Evolutionary conservation across 2,329 filamentous ascomycete species (phyloP), one percentile per base, ranked within the genome.

Genomic region (Claviceps sp.): DNA sequence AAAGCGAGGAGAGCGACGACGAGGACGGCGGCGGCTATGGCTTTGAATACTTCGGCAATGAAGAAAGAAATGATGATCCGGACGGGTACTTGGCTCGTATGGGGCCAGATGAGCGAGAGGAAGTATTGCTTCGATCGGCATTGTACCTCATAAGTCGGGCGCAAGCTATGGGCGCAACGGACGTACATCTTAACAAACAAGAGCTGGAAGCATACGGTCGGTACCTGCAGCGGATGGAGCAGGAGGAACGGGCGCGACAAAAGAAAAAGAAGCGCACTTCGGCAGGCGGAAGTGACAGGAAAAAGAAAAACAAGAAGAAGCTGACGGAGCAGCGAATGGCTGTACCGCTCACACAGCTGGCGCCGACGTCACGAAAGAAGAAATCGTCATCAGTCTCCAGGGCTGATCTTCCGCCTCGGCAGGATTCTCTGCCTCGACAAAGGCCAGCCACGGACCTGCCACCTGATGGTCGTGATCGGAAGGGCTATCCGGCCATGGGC

Each of bases 181-280:
- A 94, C 53, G 87, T 96, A 52, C 85, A 84, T 64, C 76, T 97
- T 56, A 89, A 78, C 59, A 79, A 83, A 61, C 81, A 85, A 51
- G 90, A 96, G 66, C 73, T 95, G 59, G 85, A 84, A 55, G 89
- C 89, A 47, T 74, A 95, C 59, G 85, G 91, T 63, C 79, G 82
- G 56, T 75, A 77, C 60, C 71, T 78, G 56, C 79, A 81, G 64
- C 79, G 83, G 53, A 70, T 81, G 60, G 72, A 72, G 37, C 69
- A 72, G 50, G 65, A 69, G 42, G 87, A 91, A 69, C 85, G 75
- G 70, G 82, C 83, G 63, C 73, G 72, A 54, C 77, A 30, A 16
- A 45, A 84, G 63, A 78, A 79, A 63, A 77, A 84, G 63, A 78
- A 79, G 63, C 75, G 76, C 60, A 71, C 77, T 7, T 47, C 50